phyloP scores from a whole-genome alignment of 306 rosid genomes.

The Begonia loranthoides region DNA sequence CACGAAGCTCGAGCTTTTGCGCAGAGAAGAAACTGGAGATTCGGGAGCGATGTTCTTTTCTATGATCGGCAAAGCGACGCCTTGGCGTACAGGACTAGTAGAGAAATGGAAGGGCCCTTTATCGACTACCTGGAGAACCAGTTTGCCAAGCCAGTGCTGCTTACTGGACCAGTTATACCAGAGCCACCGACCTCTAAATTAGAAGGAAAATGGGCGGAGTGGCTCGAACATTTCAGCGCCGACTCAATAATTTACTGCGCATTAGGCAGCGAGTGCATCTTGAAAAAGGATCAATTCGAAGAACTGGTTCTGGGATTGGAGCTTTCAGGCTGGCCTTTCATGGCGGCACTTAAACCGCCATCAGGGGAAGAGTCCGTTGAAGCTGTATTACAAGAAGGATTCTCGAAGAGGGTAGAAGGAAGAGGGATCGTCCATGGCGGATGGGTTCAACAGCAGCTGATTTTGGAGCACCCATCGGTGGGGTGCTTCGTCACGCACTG shows the following conservation, averaged over 20 bases:
- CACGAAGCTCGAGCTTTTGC: constrained; percentile 27
- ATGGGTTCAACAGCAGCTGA: constrained; percentile 47
- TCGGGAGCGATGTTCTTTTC: constrained; percentile 29
- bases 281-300: constrained; percentile 27
- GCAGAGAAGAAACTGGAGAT: constrained; percentile 6
- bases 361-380: constrained; percentile 20
- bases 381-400: constrained; percentile 39
- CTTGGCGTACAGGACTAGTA: constrained; percentile 28
- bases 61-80: constrained; percentile 31
- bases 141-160: constrained; percentile 23
- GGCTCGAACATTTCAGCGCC: constrained; percentile 30
- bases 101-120: constrained; percentile 49
- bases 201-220: constrained; percentile 36
- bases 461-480: constrained; percentile 40
- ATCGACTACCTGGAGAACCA: constrained; percentile 33
- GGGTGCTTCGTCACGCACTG: constrained; percentile 66
- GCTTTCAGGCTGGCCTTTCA: constrained; percentile 33
- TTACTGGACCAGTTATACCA: constrained; percentile 37
- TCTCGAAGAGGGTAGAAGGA: constrained; percentile 23
- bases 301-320: constrained; percentile 49
- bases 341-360: constrained; percentile 34
- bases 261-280: constrained; percentile 38
- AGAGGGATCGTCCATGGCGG: constrained; percentile 40
- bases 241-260: constrained; percentile 36
- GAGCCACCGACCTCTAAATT: constrained; percentile 14